Percentiles rank a stretch among this genome's conserved stretches.
These are phyloP conservation scores for Pichia sp. DNA, from an alignment of 1,139 yeast genomes.

Conservation along the genomic window DNA sequence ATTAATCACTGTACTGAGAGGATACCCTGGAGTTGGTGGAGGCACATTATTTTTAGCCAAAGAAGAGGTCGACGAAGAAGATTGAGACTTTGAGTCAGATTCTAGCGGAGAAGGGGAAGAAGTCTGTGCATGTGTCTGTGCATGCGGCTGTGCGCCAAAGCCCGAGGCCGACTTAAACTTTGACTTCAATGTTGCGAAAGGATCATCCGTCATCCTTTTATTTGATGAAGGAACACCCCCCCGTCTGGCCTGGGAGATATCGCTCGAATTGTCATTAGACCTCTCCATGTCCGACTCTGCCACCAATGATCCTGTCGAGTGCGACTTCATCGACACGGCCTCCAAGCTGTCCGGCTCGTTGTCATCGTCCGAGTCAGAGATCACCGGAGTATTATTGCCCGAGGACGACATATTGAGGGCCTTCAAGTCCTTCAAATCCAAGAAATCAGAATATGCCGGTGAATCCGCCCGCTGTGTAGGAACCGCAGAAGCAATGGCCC, in stretches of 20 bases:
- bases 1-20: background rate
- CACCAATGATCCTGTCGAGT: constrained; percentile 15
- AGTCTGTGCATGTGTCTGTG: background rate
- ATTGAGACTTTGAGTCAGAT: background rate
- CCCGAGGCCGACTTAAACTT: background rate
- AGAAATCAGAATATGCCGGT: background rate
- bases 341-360: constrained; percentile 5
- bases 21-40: background rate
- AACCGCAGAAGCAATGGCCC: background rate
- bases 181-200: background rate
- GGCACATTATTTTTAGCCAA: background rate
- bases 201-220: background rate
- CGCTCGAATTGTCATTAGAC: background rate
- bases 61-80: background rate
- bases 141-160: background rate
- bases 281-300: constrained; percentile 8
- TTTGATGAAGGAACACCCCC: background rate
- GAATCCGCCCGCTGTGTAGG: no score
- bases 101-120: background rate
- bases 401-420: constrained; percentile 9
- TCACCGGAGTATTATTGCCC: constrained; percentile 15
- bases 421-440: constrained; percentile 4
- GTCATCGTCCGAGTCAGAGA: constrained; percentile 19
- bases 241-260: constrained; percentile 1
- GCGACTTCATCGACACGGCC: constrained; percentile 9